phyloP scores from a whole-genome alignment of 257 asterid species.

The Forsythia viridissima region DNA sequence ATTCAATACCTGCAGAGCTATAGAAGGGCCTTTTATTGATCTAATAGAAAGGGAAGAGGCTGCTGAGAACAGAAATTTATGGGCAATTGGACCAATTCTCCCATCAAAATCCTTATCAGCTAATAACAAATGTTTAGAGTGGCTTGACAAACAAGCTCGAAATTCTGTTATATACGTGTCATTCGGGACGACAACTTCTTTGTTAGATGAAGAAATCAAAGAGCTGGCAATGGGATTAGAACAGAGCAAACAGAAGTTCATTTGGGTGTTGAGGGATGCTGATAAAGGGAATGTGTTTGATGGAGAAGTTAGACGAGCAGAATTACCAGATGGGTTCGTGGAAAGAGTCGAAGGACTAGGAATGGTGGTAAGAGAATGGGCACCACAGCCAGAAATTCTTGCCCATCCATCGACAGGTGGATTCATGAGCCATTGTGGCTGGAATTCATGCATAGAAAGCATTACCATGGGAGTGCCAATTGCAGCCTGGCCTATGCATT shows the following conservation, averaged over 20 bases:
- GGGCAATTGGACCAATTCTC: too few relatives aligned
- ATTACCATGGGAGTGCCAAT: slow-evolving; percentile 41
- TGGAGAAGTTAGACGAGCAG: too few relatives aligned
- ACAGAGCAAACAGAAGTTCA: too few relatives aligned
- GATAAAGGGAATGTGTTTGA: too few relatives aligned
- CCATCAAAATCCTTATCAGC: background rate
- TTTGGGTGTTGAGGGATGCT: too few relatives aligned
- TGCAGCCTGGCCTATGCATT: slow-evolving; percentile 54
- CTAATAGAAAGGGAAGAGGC: too few relatives aligned
- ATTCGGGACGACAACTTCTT: too few relatives aligned
- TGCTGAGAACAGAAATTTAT: too few relatives aligned
- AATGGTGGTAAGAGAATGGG: slow-evolving; percentile 42
- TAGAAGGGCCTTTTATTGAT: too few relatives aligned
- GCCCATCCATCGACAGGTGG: slow-evolving; percentile 40
- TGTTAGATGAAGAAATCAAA: too few relatives aligned
- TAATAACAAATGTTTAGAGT: slow-evolving; percentile 23
- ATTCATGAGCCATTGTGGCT: slow-evolving; percentile 36
- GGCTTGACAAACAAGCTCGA: slow-evolving; percentile 43
- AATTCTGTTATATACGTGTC: background rate
- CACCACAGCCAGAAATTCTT: slow-evolving; percentile 42
- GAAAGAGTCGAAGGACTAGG: slow-evolving; percentile 38
- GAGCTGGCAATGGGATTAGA: too few relatives aligned
- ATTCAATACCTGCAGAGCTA: too few relatives aligned
- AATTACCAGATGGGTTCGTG: slow-evolving; percentile 16
- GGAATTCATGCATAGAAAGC: slow-evolving; percentile 7